Evolutionary conservation across 1,139 yeast genomes (phyloP).

Genomic region (Blastobotrys malaysiensis): DNA sequence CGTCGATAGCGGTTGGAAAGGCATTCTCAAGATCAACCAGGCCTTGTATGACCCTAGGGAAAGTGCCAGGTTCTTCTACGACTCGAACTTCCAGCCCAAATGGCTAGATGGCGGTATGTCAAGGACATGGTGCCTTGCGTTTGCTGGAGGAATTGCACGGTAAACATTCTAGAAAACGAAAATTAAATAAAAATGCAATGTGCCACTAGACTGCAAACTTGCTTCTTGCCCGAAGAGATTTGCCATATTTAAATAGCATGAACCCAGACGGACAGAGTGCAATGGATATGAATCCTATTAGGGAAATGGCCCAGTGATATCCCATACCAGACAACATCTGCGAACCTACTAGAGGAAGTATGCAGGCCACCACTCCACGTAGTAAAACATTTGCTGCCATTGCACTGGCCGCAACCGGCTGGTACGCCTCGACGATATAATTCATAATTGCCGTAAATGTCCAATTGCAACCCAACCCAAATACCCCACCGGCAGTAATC

Average conservation of each 20-base stretch:
- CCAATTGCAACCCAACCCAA: conserved; percentile 53
- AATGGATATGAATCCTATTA: conserved; percentile 37
- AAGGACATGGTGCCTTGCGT: conserved; percentile 82
- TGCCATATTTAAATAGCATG: conserved; percentile 13
- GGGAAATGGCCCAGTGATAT: conserved; percentile 52
- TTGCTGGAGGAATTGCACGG: conserved; percentile 45
- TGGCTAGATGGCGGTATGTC: conserved; percentile 87
- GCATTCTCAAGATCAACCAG: conserved; percentile 66
- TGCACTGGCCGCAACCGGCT: conserved; percentile 59
- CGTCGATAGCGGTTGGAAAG: conserved; percentile 78
- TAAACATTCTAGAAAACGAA: not conserved
- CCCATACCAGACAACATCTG: conserved; percentile 50
- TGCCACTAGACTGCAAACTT: conserved; percentile 4
- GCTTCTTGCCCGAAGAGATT: conserved; percentile 4
- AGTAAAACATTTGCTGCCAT: conserved; percentile 65
- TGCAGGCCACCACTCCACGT: conserved; percentile 56
- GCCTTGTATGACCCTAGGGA: conserved; percentile 63
- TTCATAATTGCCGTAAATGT: conserved; percentile 45
- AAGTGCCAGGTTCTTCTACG: conserved; percentile 62
- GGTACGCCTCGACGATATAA: conserved; percentile 53
- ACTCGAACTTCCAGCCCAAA: conserved; percentile 39
- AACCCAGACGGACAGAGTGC: conserved; percentile 22
- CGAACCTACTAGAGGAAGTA: conserved; percentile 63
- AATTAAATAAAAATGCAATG: not conserved
- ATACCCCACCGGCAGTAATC: conserved; percentile 53